A percentile compares a stretch with the other conserved stretches of the same genome.
phyloP scores from a whole-genome alignment of 805 yeast species.

The Danielia reshetovae region DNA sequence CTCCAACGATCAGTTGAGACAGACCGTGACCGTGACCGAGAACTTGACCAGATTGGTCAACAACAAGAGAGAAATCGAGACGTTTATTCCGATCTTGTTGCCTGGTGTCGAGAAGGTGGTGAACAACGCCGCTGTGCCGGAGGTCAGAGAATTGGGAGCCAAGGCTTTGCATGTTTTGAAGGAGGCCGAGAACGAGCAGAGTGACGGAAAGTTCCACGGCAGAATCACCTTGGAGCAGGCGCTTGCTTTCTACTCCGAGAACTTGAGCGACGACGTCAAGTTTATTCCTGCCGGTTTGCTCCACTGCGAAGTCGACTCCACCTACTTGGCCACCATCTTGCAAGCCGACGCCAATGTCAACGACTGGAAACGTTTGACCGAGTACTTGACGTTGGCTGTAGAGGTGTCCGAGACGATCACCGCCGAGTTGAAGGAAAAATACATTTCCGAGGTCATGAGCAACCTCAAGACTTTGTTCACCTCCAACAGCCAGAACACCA shows the following conservation, averaged over 20 bases:
- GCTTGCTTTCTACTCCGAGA: constrained; percentile 32
- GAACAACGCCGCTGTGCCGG: constrained; percentile 89
- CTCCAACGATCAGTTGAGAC: constrained; percentile 94
- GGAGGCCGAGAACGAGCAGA: constrained; percentile 69
- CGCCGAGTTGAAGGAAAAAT: constrained; percentile 30
- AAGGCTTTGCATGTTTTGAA: constrained; percentile 80
- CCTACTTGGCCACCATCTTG: constrained; percentile 45
- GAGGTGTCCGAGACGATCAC: constrained; percentile 11
- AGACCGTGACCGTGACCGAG: constrained; percentile 93
- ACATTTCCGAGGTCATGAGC: constrained; percentile 42
- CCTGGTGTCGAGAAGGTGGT: constrained; percentile 93
- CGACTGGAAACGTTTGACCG: constrained; percentile 47
- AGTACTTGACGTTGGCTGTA: constrained; percentile 43
- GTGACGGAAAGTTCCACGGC: constrained; percentile 74
- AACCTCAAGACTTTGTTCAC: constrained; percentile 53
- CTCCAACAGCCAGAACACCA: constrained; percentile 40
- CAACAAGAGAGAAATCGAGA: constrained; percentile 86
- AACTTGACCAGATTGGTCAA: constrained; percentile 93
- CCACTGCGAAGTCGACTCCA: constrained; percentile 26
- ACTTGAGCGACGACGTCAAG: constrained; percentile 12
- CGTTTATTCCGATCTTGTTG: constrained; percentile 75
- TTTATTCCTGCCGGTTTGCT: constrained; percentile 26
- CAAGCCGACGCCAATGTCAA: constrained; percentile 42
- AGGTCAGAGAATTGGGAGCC: constrained; percentile 87
- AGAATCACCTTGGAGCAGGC: constrained; percentile 60